Base-by-base conservation (phyloP, 495 filamentous ascomycete genomes). In the Aspergillus haitiensis region DNA sequence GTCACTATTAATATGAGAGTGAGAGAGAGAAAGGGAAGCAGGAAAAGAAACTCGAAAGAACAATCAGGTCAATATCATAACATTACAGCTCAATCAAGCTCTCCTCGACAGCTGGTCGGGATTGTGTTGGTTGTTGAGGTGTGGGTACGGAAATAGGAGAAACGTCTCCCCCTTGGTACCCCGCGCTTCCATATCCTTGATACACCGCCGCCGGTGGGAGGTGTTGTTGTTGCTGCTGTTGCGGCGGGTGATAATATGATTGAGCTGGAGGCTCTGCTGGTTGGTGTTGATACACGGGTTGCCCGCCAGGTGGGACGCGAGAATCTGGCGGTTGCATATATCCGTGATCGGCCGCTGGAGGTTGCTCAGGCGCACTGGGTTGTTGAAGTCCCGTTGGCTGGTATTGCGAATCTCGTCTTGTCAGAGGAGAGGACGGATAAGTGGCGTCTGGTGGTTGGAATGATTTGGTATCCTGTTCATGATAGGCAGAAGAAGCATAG, bases 81-180 rank as follows among this genome's bases (percentile, higher is more conserved):
- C 31, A 56, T 61, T 74, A 83, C 56, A 83, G 71, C 64, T 98
- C 93, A 74, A 98, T 98, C 72, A 98, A 75, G 66, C 89, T 92
- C 74, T 98, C 93, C 73, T 98, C 93, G 57, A 91, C 79, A 33
- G 58, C 73, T 12, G 84, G 82, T 10, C 84, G 79, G 55, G 84
- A 78, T 15, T 74, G 71, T 35, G 74, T 46, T 18, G 74, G 68
- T 53, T 75, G 70, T 61, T 73, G 71, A 37, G 85, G 34, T 85
- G 84, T 52, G 81, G 89, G 91, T 87, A 40, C 84, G 71, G 39
- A 89, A 83, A 63, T 86, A 82, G 59, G 40, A 12, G 63, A 61
- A 37, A 64, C 62, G 5, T 60, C 64, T 21, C 66, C 59, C 3
- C 72, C 64, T 16, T 67, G 70, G 56, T 85, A 68, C 55, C 65